Evolutionary conservation across 495 filamentous ascomycete species (phyloP).

Genomic region (Massariosphaeria phaeospora): DNA sequence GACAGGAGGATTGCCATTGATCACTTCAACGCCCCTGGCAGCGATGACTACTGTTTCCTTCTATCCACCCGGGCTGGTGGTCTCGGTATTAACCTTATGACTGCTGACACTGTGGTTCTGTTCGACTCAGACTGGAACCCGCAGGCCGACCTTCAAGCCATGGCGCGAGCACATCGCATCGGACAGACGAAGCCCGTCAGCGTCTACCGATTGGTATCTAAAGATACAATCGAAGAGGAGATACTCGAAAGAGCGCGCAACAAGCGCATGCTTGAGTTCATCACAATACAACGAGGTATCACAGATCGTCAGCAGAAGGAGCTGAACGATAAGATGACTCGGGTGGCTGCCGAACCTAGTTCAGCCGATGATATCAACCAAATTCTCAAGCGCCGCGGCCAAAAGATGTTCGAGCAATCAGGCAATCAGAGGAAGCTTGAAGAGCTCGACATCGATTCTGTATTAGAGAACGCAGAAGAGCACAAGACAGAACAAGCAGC

Average conservation of each 20-base stretch:
- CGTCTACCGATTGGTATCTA: conserved; percentile 91
- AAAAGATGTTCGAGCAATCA: conserved; percentile 95
- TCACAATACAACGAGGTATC: conserved; percentile 93
- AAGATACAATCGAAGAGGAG: conserved; percentile 97
- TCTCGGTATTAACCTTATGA: conserved; percentile 97
- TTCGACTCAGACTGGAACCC: conserved; percentile 99
- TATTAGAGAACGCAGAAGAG: conserved; percentile 91
- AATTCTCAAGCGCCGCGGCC: conserved; percentile 86
- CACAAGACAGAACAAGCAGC: conserved; percentile 89
- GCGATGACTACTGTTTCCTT: conserved; percentile 92
- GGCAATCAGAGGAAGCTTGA: conserved; percentile 94
- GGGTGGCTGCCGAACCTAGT: conserved; percentile 63
- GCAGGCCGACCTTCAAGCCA: conserved; percentile 95
- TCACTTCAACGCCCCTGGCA: conserved; percentile 92
- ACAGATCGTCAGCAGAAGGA: conserved; percentile 76
- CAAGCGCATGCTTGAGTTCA: conserved; percentile 96
- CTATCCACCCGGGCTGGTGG: conserved; percentile 93
- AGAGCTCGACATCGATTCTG: conserved; percentile 96
- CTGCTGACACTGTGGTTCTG: conserved; percentile 93
- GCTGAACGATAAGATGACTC: conserved; percentile 64
- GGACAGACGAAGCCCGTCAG: conserved; percentile 93
- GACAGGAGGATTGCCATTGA: conserved; percentile 88
- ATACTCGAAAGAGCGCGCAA: conserved; percentile 92
- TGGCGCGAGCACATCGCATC: conserved; percentile 96
- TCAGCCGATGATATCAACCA: conserved; percentile 86